These are phyloP conservation scores for Psilocybe tampanensis DNA, from an alignment of 768 basidiomycete species.

Conservation along the genomic window DNA sequence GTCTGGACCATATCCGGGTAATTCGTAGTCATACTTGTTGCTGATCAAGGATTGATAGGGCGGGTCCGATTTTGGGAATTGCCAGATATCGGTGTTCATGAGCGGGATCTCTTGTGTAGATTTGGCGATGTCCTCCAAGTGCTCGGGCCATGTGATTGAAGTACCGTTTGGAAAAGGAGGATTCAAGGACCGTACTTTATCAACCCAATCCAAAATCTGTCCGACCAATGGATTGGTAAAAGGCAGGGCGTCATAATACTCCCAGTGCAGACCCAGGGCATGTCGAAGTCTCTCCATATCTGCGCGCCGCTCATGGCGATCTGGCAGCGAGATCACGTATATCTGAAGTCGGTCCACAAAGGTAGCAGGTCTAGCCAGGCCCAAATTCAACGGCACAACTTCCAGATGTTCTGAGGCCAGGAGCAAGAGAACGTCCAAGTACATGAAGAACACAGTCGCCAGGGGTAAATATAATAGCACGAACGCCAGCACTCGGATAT, in stretches of 20 bases:
- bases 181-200: neutral
- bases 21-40: slow-evolving; percentile 41
- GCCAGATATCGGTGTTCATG: neutral
- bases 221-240: neutral
- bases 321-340: neutral
- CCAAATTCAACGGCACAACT: neutral
- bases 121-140: neutral
- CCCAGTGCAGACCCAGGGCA: neutral
- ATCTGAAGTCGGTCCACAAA: neutral
- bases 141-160: neutral
- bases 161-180: neutral
- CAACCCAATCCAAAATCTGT: neutral
- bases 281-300: neutral
- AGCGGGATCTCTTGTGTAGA: neutral
- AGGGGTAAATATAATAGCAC: neutral
- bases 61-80: neutral
- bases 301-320: neutral
- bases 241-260: neutral
- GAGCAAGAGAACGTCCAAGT: neutral
- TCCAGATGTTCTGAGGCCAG: neutral
- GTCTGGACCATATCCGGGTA: slow-evolving; percentile 31
- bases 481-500: neutral
- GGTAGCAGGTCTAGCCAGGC: neutral
- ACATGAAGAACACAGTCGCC: neutral
- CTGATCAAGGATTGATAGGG: slow-evolving; percentile 38